Base-by-base conservation (phyloP, 768 basidiomycete genomes). In the Cyclocybe cylindracea region DNA sequence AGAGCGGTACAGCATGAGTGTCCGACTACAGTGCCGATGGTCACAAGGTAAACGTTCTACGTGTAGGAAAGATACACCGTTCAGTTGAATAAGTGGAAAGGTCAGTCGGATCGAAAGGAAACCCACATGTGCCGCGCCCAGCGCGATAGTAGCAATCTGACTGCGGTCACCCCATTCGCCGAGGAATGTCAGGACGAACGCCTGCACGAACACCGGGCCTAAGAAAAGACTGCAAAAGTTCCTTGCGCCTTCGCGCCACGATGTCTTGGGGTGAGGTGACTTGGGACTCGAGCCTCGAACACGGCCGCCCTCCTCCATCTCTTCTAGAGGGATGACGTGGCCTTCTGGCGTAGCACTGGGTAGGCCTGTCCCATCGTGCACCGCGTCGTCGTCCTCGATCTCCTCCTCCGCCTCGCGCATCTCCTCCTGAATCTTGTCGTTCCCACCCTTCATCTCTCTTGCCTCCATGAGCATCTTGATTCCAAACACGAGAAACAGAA, bases 101-200 rank as follows among this genome's bases (percentile, higher is more conserved):
- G 8, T 10, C 13, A 32, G 19, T 50, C 14, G 34, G 32, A 36
- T 10, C 7, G 39, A 39, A 46, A 18, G 13, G 43, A 36, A 14
- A 71, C 73, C 36, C 64, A 98, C 96, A 73, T 99, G 94, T 16
- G 95, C 91, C 18, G 95, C 95, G 2, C 91, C 96, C 46, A 98
- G 76, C 5, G 93, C 95, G 56, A 98, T 96, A 2, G 97, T 98
- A 2, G 97, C 89, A 61, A 98, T 93, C 73, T 99, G 96, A 63
- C 93, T 96, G 47, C 96, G 74, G 71, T 98, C 97, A 0, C 97
- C 96, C 97, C 97, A 98, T 71, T 99, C 97, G 8, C 95, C 97
- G n/a, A 99, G 77, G 71, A 98, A 98, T 0, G 96, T 98, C 53
- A 99, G 77, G 32, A 96, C 74, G 62, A 99, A 98, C 0, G 93